Base-by-base conservation (phyloP, 805 yeast genomes). In the Kluyveromyces aestuarii region DNA sequence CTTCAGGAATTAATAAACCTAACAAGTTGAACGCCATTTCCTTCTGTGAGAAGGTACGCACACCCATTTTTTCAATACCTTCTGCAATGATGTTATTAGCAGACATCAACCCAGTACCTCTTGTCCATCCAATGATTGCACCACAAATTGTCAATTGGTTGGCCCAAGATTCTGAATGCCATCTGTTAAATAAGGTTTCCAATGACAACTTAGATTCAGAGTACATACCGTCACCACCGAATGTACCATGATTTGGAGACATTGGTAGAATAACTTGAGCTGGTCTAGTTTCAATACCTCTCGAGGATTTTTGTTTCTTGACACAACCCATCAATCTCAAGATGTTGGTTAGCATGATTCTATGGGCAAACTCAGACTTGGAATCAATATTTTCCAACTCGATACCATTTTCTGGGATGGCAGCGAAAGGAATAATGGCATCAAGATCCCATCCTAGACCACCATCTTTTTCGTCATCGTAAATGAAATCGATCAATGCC, bases 21-120 rank as follows among this genome's bases (percentile, higher is more conserved):
- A 93, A 76, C 61, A 93, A 77, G 76, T 95, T 93, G 82, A 93
- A 93, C 42, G 99, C 97, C 99, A 93, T 93, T 75, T 93, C 99
- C 72, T 87, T 86, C 74, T 93, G 99, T 48, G 96, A 87, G 81
- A 91, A 93, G 41, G 99, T 93, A 73, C 98, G 86, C 44, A 93
- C 97, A 62, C 99, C 98, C 52, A 85, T 74, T 66, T 81, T 80
- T 74, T 93, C 99, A 64, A 93, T 87, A 58, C 97, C 97, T 73
- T 90, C 96, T 52, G 99, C 96, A 68, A 93, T 87, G 67, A 88
- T 84, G 75, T 93, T 93, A 79, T 93, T 93, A 60, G 84, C 97
- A 63, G 89, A 78, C 99, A 93, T 93, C 66, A 93, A 82, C 65
- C 99, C 99, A 51, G 99, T 93, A 71, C 99, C 99, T 79, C 99